These are phyloP conservation scores for Paramecium caudatum DNA, from an alignment of 73 alveolate genomes.

Conservation along the genomic window DNA sequence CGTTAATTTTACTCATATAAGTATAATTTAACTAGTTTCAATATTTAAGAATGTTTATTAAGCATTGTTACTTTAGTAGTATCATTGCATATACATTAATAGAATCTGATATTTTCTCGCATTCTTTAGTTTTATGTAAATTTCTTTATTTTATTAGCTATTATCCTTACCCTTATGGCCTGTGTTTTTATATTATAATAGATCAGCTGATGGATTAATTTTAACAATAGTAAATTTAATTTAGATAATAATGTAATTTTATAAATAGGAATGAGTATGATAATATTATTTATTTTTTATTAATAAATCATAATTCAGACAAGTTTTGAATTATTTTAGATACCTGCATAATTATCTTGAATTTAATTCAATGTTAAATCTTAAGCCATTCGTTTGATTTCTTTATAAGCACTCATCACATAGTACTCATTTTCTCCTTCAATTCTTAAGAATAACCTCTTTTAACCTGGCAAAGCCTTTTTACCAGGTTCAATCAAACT, in stretches of 20 bases:
- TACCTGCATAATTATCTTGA: conserved; percentile 53
- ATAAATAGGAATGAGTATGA: conserved; percentile 2
- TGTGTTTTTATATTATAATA: not conserved
- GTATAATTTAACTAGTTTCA: not conserved
- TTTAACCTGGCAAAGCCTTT: conserved; percentile 91
- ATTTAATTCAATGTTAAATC: conserved; percentile 50
- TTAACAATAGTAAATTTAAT: not conserved
- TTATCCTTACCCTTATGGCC: conserved; percentile 48
- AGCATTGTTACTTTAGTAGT: not conserved
- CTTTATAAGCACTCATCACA: conserved; percentile 94
- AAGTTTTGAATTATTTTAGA: conserved; percentile 15
- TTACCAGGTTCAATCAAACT: conserved; percentile 88
- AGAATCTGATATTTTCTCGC: conserved; percentile 38
- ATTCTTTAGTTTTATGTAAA: not conserved
- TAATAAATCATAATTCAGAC: conserved; percentile 3
- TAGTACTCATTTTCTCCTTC: conserved; percentile 93
- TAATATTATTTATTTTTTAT: conserved; percentile 15
- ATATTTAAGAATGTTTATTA: not conserved
- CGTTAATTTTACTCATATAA: not conserved
- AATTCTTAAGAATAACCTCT: conserved; percentile 87
- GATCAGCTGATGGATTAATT: not conserved
- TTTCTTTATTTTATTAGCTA: not conserved
- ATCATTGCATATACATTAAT: not conserved
- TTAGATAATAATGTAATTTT: not conserved
- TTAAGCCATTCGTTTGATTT: conserved; percentile 85